Percentiles rank a stretch among this genome's conserved stretches.
Conservation (phyloP, 139 green algal genomes). For the Chloropicon primus region DNA sequence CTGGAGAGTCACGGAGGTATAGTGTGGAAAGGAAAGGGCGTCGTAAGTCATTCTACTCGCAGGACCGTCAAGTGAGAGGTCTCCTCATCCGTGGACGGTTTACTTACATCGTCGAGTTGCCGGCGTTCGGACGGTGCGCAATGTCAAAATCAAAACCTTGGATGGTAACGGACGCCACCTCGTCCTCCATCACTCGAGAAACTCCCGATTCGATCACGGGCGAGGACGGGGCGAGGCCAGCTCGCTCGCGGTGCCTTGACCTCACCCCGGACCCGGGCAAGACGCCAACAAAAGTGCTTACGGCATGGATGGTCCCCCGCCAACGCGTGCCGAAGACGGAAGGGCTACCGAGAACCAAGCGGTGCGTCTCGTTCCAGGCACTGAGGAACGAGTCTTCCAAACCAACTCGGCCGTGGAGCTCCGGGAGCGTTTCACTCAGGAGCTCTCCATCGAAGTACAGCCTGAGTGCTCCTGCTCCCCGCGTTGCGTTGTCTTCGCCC, state of each 20-base stretch:
- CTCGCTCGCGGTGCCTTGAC: not conserved
- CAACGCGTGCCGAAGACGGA: not conserved
- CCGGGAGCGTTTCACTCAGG: no score
- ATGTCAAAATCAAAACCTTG: not conserved
- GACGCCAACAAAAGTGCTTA: not conserved
- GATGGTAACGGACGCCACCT: not conserved
- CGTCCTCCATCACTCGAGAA: not conserved
- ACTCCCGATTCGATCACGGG: not conserved
- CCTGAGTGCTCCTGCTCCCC: no score
- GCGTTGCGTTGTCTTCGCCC: no score
- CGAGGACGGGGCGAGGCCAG: not conserved
- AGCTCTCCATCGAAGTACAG: no score
- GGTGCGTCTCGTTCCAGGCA: not conserved
- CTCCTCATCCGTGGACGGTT: no score
- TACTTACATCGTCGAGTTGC: not conserved
- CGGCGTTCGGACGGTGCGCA: not conserved
- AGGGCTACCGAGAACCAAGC: not conserved
- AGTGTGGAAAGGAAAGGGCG: no score
- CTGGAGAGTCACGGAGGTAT: no score
- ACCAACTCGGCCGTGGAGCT: no score
- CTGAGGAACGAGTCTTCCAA: no score
- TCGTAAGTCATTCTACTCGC: no score
- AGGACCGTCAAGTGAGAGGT: no score
- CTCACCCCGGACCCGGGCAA: not conserved
- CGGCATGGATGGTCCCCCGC: not conserved